These are phyloP conservation scores for Kodamaea fungicola DNA, from an alignment of 1,139 yeast species.

Conservation along the genomic window DNA sequence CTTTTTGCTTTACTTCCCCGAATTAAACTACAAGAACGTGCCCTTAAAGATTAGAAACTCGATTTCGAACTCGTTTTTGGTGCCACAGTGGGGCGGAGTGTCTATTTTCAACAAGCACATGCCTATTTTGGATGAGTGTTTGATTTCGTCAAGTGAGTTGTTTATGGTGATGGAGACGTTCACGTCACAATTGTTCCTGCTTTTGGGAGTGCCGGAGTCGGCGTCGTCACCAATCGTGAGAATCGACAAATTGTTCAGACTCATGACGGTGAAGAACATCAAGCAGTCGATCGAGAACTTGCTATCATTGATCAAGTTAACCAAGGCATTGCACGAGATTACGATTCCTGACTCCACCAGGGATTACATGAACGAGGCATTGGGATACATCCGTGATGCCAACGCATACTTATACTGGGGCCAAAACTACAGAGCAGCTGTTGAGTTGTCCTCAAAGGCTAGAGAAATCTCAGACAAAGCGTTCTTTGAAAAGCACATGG, in stretches of 20 bases:
- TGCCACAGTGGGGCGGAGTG: slow-evolving; percentile 92
- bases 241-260: slow-evolving; percentile 64
- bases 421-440: slow-evolving; percentile 42
- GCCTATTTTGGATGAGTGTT: slow-evolving; percentile 20
- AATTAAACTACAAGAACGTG: slow-evolving; percentile 33
- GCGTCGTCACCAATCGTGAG: slow-evolving; percentile 58
- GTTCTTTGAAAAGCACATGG: slow-evolving; percentile 91
- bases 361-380: slow-evolving; percentile 40
- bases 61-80: slow-evolving; percentile 61
- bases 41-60: slow-evolving; percentile 49
- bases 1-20: slow-evolving; percentile 64
- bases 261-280: slow-evolving; percentile 54
- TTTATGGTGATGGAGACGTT: slow-evolving; percentile 63
- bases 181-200: slow-evolving; percentile 67
- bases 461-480: slow-evolving; percentile 64
- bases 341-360: slow-evolving; percentile 74
- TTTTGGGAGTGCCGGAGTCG: slow-evolving; percentile 62
- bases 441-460: slow-evolving; percentile 53
- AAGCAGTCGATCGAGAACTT: slow-evolving; percentile 52
- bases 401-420: slow-evolving; percentile 11
- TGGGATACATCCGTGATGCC: slow-evolving; percentile 29
- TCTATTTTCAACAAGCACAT: slow-evolving; percentile 46
- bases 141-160: slow-evolving; percentile 41
- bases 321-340: slow-evolving; percentile 68
- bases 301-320: slow-evolving; percentile 64